These are phyloP conservation scores for Fraxinus velutina DNA, from an alignment of 305 asterid species.

Conservation along the genomic window DNA sequence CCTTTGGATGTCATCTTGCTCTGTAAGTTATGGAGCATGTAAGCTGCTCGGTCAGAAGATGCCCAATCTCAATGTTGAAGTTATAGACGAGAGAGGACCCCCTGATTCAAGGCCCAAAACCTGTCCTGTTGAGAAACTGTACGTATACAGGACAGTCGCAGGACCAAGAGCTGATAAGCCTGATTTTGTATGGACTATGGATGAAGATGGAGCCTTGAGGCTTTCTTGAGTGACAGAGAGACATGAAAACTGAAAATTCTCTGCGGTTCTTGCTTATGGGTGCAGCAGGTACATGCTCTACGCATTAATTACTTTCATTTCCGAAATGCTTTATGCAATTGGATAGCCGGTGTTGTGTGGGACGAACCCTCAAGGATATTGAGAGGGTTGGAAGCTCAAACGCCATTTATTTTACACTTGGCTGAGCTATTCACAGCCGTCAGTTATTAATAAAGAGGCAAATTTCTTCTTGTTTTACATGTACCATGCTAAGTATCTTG, in stretches of 20 bases:
- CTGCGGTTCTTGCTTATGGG: neutral
- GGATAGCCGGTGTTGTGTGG: conserved; percentile 25
- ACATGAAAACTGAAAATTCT: neutral
- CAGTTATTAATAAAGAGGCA: conserved; percentile 17
- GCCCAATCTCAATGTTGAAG: conserved; percentile 84
- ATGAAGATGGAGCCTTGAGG: conserved; percentile 39
- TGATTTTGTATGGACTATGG: conserved; percentile 67
- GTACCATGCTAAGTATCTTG: neutral
- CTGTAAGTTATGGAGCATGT: conserved; percentile 87
- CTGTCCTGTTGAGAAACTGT: conserved; percentile 72
- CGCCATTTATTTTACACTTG: conserved; percentile 42
- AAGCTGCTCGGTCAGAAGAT: conserved; percentile 71
- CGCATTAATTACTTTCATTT: conserved; percentile 17
- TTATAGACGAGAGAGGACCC: conserved; percentile 76
- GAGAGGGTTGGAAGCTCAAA: conserved; percentile 26
- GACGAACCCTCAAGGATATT: neutral
- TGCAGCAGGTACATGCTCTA: conserved; percentile 29
- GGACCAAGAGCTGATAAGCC: conserved; percentile 89
- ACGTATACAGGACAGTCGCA: conserved; percentile 73
- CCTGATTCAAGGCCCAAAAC: conserved; percentile 59
- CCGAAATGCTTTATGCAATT: conserved; percentile 27
- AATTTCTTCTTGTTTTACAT: neutral
- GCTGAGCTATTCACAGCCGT: conserved; percentile 36
- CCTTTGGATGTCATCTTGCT: conserved; percentile 99
- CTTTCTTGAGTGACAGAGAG: conserved; percentile 18